Percentiles rank a stretch among this genome's conserved stretches.
Evolutionary conservation across 345 rosid species (phyloP).

Genomic region (Acer negundo): DNA sequence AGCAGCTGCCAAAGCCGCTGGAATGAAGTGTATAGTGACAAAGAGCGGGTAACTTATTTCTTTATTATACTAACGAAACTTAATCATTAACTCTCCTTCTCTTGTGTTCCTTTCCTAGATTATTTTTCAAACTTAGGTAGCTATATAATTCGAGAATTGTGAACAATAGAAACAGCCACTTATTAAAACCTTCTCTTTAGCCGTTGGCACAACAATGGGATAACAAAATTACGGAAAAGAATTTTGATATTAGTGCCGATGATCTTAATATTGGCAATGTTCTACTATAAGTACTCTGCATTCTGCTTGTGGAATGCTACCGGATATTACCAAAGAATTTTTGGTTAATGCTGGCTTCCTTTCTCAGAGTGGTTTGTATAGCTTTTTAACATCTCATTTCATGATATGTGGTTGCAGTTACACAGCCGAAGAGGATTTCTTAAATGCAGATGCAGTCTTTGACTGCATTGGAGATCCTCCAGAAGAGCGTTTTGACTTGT

Average conservation of each 20-base stretch:
- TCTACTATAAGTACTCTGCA: too few species aligned
- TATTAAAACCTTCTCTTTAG: neutral
- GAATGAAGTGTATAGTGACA: conserved; percentile 92
- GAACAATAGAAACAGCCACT: neutral
- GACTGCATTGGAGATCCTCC: conserved; percentile 98
- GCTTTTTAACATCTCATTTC: neutral
- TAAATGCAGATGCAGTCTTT: conserved; percentile 85
- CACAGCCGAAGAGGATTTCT: conserved; percentile 88
- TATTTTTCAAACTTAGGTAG: neutral
- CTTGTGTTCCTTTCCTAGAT: neutral
- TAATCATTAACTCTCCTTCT: neutral
- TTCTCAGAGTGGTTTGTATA: neutral
- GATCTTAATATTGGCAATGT: neutral
- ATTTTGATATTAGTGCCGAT: conserved; percentile 14
- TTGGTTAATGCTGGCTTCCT: neutral
- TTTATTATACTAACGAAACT: neutral
- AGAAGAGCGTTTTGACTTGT: conserved; percentile 76
- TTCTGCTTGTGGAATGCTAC: too few species aligned
- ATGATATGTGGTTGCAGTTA: conserved; percentile 49
- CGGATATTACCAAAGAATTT: neutral
- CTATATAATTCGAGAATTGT: neutral
- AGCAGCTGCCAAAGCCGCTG: conserved; percentile 94
- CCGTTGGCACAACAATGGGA: neutral
- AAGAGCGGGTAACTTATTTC: conserved; percentile 69
- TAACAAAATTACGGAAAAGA: neutral